A percentile compares a stretch with the other conserved stretches of the same genome.
Conservation (phyloP, 2,329 filamentous ascomycete genomes). For the Chaetomium olivaceum region DNA sequence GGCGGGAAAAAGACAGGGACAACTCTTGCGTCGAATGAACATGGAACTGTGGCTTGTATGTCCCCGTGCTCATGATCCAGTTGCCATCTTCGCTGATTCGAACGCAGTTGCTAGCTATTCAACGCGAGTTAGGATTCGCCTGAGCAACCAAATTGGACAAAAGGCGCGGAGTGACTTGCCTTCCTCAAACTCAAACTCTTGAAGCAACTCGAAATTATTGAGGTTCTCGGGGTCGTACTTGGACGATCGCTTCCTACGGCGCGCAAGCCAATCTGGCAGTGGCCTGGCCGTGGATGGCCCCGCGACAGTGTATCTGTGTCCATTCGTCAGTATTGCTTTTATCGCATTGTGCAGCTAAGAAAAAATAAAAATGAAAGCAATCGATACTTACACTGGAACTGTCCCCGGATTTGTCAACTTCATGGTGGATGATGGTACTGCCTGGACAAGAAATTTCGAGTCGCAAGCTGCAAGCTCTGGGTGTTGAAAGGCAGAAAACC, state of each 20-base stretch:
- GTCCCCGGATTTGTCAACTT: constrained; percentile 80
- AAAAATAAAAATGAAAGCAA: background rate
- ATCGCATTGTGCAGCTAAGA: background rate
- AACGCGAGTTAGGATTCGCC: constrained; percentile 9
- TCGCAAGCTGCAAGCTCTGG: constrained; percentile 19
- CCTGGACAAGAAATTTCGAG: constrained; percentile 14
- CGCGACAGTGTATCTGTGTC: constrained; percentile 85
- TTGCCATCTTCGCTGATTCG: constrained; percentile 92
- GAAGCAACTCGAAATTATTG: constrained; percentile 88
- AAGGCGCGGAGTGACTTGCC: constrained; percentile 19
- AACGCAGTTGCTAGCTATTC: constrained; percentile 76
- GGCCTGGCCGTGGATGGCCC: constrained; percentile 85
- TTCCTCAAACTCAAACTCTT: constrained; percentile 92
- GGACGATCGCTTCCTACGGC: constrained; percentile 83
- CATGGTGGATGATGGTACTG: constrained; percentile 51
- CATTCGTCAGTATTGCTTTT: constrained; percentile 46
- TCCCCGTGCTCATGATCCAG: constrained; percentile 94
- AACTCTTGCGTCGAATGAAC: constrained; percentile 93
- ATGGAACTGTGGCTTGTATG: constrained; percentile 74
- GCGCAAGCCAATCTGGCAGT: constrained; percentile 91
- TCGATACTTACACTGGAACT: constrained; percentile 31
- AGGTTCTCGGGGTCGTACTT: constrained; percentile 93
- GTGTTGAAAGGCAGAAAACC: constrained; percentile 22
- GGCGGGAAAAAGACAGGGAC: constrained; percentile 88
- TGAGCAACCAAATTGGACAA: too few species aligned